Percentiles rank a stretch among this genome's conserved stretches.
Conservation (phyloP, 2,329 filamentous ascomycete genomes). For the Aspergillus sp. region DNA sequence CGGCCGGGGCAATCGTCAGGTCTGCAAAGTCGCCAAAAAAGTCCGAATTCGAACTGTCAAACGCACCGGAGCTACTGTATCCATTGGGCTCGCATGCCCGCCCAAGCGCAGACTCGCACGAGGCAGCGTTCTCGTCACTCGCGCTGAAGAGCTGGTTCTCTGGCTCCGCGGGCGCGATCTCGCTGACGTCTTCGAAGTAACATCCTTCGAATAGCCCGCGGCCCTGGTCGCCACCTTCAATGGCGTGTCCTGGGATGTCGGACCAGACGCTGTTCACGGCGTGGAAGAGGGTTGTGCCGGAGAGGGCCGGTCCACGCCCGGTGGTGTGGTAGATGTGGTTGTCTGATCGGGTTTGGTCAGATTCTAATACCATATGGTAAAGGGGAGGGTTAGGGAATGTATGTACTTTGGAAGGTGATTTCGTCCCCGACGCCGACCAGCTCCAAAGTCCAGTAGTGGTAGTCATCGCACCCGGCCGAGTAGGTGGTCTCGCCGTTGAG, state of each 20-base stretch:
- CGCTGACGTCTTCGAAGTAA: slow-evolving; percentile 56
- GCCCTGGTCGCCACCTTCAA: slow-evolving; percentile 49
- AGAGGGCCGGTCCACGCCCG: slow-evolving; percentile 54
- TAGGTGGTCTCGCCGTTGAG: slow-evolving; percentile 56
- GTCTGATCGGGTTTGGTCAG: too few relatives aligned
- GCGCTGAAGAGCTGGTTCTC: slow-evolving; percentile 40
- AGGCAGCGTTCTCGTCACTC: slow-evolving; percentile 22
- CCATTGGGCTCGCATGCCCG: slow-evolving; percentile 19
- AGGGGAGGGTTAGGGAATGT: slow-evolving; percentile 36
- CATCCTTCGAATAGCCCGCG: slow-evolving; percentile 58
- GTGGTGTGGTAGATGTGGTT: slow-evolving; percentile 49
- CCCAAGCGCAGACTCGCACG: slow-evolving; percentile 20
- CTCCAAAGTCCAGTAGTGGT: slow-evolving; percentile 63
- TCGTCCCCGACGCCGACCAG: slow-evolving; percentile 57
- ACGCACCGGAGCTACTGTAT: slow-evolving; percentile 1
- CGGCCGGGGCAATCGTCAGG: slow-evolving; percentile 7
- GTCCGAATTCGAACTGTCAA: background rate
- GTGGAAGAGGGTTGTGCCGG: slow-evolving; percentile 57
- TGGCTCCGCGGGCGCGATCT: slow-evolving; percentile 30
- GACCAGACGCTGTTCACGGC: slow-evolving; percentile 62
- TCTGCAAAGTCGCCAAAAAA: slow-evolving; percentile 8
- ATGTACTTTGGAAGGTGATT: slow-evolving; percentile 61
- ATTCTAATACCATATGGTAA: too few relatives aligned
- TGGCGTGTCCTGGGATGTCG: slow-evolving; percentile 57
- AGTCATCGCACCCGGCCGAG: slow-evolving; percentile 58